These are phyloP conservation scores for slime mould (Dictyostelium discoideum) DNA, from an alignment of 78 protist genomes.

Conservation along the genomic window DNA sequence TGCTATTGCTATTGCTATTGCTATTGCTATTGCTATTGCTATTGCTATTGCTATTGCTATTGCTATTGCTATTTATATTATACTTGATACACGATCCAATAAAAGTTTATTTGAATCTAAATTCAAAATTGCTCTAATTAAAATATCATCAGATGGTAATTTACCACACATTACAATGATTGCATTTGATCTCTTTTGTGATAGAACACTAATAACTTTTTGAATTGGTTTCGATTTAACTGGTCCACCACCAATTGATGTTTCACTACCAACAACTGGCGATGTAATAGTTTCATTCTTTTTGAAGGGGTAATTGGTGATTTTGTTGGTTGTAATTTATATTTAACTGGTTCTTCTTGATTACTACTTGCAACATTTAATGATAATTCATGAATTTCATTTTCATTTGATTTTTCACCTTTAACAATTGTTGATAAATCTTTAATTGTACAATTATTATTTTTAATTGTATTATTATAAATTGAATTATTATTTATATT, in stretches of 20 bases:
- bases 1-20: too few relatives aligned
- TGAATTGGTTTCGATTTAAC: slow-evolving; percentile 38
- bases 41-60: too few relatives aligned
- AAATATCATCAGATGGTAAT: slow-evolving; percentile 47
- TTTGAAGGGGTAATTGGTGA: slow-evolving; percentile 47
- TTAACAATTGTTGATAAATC: neutral
- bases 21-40: too few relatives aligned
- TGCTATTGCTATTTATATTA: too few relatives aligned
- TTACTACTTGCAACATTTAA: neutral
- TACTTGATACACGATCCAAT: slow-evolving; percentile 11
- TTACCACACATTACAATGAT: slow-evolving; percentile 68
- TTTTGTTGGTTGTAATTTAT: slow-evolving; percentile 35
- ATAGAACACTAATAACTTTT: slow-evolving; percentile 54
- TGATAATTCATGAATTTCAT: slow-evolving; percentile 3
- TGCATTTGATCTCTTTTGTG: slow-evolving; percentile 67
- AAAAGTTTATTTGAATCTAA: slow-evolving; percentile 29
- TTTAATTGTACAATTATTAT: neutral
- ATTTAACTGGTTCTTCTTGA: neutral
- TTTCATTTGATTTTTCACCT: neutral
- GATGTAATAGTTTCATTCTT: slow-evolving; percentile 79
- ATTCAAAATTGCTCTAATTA: slow-evolving; percentile 44
- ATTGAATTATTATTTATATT: neutral
- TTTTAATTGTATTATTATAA: too few relatives aligned
- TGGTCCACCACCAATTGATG: neutral
- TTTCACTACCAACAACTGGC: slow-evolving; percentile 39